Evolutionary conservation across 495 filamentous ascomycete species (phyloP), one percentile per base, ranked within the genome.

Genomic region (Hypoxylon lienhwacheense): DNA sequence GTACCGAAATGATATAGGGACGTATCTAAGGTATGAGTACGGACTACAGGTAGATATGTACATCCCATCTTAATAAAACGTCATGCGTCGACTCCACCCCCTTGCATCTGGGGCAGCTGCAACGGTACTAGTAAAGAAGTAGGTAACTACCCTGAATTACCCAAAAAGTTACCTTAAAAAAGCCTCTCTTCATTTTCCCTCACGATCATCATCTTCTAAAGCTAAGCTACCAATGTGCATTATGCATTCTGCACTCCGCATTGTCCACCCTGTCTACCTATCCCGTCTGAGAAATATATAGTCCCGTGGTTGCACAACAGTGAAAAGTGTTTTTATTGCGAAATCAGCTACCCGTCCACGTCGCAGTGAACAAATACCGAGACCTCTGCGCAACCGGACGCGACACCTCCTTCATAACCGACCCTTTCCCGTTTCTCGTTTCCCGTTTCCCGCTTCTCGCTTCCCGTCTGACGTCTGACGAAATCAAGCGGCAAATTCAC

Each of bases 11-110:
- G n/a, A n/a, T n/a, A n/a, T n/a, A n/a, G n/a, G n/a, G n/a, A n/a
- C n/a, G n/a, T n/a, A n/a, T n/a, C n/a, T n/a, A n/a, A n/a, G n/a
- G n/a, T n/a, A n/a, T n/a, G n/a, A n/a, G n/a, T n/a, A n/a, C n/a
- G n/a, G n/a, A n/a, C n/a, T n/a, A n/a, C n/a, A n/a, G n/a, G n/a
- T n/a, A n/a, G n/a, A n/a, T n/a, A n/a, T n/a, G n/a, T n/a, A n/a
- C n/a, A n/a, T n/a, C n/a, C n/a, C 14, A n/a, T 15, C n/a, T 15
- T 6, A 7, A 40, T 21, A 40, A 14, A 51, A 46, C 47, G 53
- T 57, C 53, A 57, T 57, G 46, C 53, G 52, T 44, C 43, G 22
- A 31, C 52, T 35, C 20, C 36, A 33, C 54, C 46, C 54, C 46
- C 54, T 57, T 50, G 46, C 54, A 57, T 45, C 22, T 36, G 22